Percentiles rank a stretch among this genome's conserved stretches.
These are phyloP conservation scores for Kitagawia praeruptora DNA, from an alignment of 129 eudicot genomes.

Conservation along the genomic window DNA sequence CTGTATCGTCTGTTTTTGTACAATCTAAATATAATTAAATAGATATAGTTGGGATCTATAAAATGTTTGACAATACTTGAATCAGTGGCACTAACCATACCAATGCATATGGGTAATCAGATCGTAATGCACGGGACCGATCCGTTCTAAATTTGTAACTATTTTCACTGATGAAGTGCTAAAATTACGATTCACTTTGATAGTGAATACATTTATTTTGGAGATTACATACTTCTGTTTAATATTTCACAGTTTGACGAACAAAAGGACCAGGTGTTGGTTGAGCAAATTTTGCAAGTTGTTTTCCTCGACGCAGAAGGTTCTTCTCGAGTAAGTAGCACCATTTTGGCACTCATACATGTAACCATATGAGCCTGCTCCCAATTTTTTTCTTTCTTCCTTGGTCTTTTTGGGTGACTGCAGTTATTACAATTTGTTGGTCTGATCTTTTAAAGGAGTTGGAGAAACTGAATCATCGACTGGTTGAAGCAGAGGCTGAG, in stretches of 20 bases:
- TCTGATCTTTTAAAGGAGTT: slow-evolving; percentile 34
- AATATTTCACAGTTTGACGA: slow-evolving; percentile 35
- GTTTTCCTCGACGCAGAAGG: slow-evolving; percentile 44
- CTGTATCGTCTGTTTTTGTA: neutral
- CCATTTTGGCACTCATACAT: neutral
- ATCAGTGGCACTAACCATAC: neutral
- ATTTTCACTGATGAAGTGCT: too few relatives aligned
- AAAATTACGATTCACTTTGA: too few relatives aligned
- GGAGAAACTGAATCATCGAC: slow-evolving; percentile 61
- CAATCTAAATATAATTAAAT: too few relatives aligned
- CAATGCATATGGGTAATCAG: neutral
- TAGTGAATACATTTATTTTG: too few relatives aligned
- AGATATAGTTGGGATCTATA: too few relatives aligned
- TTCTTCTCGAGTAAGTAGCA: slow-evolving; percentile 37
- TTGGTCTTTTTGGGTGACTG: neutral
- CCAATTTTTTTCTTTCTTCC: neutral
- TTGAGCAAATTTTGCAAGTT: slow-evolving; percentile 48
- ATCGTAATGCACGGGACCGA: neutral
- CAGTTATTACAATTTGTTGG: neutral
- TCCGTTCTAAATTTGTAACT: too few relatives aligned
- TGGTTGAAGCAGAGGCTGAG: slow-evolving; percentile 83
- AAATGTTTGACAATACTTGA: neutral
- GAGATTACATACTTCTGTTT: neutral
- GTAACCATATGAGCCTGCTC: neutral
- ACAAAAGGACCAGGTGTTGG: slow-evolving; percentile 53